Percentiles rank a stretch among this genome's conserved stretches.
phyloP scores from a whole-genome alignment of 2,329 filamentous ascomycete species.

The Diatrype stigma region DNA sequence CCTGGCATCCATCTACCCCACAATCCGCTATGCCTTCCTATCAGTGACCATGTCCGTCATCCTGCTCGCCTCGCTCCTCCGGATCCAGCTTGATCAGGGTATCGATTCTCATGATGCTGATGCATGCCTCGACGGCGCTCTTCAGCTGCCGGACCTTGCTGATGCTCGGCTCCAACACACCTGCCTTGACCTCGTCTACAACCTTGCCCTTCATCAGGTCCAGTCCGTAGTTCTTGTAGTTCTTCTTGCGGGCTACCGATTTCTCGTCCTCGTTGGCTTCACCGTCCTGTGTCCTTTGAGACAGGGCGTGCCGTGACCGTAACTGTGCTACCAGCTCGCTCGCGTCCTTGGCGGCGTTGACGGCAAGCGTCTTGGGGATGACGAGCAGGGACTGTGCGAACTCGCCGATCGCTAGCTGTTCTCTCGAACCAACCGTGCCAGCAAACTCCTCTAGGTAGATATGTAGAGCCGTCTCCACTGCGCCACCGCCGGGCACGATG shows the following conservation, averaged over 20 bases:
- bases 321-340: slow-evolving; percentile 94
- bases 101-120: slow-evolving; percentile 99
- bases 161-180: slow-evolving; percentile 93
- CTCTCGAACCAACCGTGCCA: slow-evolving; percentile 91
- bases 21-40: slow-evolving; percentile 13
- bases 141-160: slow-evolving; percentile 98
- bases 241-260: slow-evolving; percentile 86
- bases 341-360: slow-evolving; percentile 95
- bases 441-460: slow-evolving; percentile 99
- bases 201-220: slow-evolving; percentile 88
- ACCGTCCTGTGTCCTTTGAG: slow-evolving; percentile 86
- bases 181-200: slow-evolving; percentile 88
- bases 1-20: slow-evolving; percentile 3
- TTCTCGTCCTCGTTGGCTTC: slow-evolving; percentile 83
- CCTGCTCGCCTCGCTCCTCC: slow-evolving; percentile 68
- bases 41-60: slow-evolving; percentile 85
- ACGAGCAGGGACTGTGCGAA: slow-evolving; percentile 92
- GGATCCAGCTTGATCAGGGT: slow-evolving; percentile 98
- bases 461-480: slow-evolving; percentile 96
- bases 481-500: slow-evolving; percentile 93
- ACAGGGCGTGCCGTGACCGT: slow-evolving; percentile 87
- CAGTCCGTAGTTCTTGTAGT: slow-evolving; percentile 97
- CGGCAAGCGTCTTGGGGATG: slow-evolving; percentile 92
- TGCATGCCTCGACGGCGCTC: slow-evolving; percentile 96
- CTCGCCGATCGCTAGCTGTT: slow-evolving; percentile 96